phyloP scores from a whole-genome alignment of 1,139 yeast species.

The Hyphopichia pseudoburtonii region DNA sequence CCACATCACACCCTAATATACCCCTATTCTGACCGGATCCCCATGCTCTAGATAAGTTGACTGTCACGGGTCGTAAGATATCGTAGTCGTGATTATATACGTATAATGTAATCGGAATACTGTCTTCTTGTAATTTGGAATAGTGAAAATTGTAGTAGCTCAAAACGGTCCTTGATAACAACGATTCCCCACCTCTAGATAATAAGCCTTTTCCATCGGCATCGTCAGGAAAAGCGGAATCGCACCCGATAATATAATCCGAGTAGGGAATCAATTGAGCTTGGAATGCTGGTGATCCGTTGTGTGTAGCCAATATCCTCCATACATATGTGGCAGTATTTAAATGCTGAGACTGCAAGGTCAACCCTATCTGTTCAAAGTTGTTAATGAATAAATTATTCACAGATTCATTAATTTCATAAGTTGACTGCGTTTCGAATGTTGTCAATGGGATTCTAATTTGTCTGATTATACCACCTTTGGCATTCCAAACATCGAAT shows the following conservation, averaged over 20 bases:
- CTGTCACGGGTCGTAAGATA: slow-evolving; percentile 81
- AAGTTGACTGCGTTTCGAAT: slow-evolving; percentile 6
- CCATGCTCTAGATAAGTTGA: slow-evolving; percentile 49
- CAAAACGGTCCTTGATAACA: slow-evolving; percentile 64
- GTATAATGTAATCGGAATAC: slow-evolving; percentile 54
- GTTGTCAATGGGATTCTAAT: slow-evolving; percentile 45
- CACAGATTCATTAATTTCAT: slow-evolving; percentile 8
- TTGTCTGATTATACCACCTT: slow-evolving; percentile 71
- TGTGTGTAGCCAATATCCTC: slow-evolving; percentile 76
- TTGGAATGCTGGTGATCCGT: slow-evolving; percentile 78
- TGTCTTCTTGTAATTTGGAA: slow-evolving; percentile 32
- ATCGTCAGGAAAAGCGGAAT: slow-evolving; percentile 46
- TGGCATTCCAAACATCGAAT: slow-evolving; percentile 82
- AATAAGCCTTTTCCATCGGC: slow-evolving; percentile 62
- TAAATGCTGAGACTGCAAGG: slow-evolving; percentile 76
- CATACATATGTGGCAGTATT: slow-evolving; percentile 80
- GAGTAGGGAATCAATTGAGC: slow-evolving; percentile 84
- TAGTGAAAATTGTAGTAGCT: slow-evolving; percentile 56
- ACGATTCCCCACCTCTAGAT: slow-evolving; percentile 82
- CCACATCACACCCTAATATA: slow-evolving; percentile 90
- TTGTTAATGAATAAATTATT: slow-evolving; percentile 18
- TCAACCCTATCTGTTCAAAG: slow-evolving; percentile 54
- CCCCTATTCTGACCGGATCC: slow-evolving; percentile 62
- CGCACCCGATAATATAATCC: slow-evolving; percentile 89
- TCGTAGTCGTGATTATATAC: slow-evolving; percentile 90